phyloP scores from a whole-genome alignment of 371 early-diverging fungal species.

The Entomophthora muscae region DNA sequence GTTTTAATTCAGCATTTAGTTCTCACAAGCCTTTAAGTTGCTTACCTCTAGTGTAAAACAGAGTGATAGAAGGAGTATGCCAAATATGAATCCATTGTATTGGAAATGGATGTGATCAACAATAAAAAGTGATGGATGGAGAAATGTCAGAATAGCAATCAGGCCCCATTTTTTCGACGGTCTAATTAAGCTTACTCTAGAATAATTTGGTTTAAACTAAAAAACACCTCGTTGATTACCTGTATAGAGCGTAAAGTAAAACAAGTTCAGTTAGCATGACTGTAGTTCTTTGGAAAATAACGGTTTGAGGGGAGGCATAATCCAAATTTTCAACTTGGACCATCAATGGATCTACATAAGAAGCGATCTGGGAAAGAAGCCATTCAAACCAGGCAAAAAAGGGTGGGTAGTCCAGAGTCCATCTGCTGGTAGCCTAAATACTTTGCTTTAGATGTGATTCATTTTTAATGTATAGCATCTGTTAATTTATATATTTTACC shows the following conservation, averaged over 20 bases:
- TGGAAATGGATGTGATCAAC: conserved; percentile 93
- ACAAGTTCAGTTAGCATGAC: conserved; percentile 70
- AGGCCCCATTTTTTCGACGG: conserved; percentile 9
- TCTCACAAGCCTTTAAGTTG: not conserved
- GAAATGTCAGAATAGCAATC: conserved; percentile 36
- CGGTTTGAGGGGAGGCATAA: conserved; percentile 41
- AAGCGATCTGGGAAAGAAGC: conserved; percentile 41
- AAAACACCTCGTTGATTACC: conserved; percentile 16
- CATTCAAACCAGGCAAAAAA: conserved; percentile 95
- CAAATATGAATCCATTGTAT: conserved; percentile 89
- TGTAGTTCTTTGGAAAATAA: conserved; percentile 69
- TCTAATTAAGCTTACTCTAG: not conserved
- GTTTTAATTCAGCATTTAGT: conserved; percentile 5
- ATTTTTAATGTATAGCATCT: not conserved
- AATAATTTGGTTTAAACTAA: not conserved
- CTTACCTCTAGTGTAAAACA: conserved; percentile 49
- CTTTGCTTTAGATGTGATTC: not conserved
- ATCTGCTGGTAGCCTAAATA: conserved; percentile 51
- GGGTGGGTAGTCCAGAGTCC: conserved; percentile 96
- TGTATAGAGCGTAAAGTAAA: conserved; percentile 41
- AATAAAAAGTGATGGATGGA: conserved; percentile 72
- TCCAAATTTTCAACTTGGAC: conserved; percentile 44
- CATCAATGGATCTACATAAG: conserved; percentile 50
- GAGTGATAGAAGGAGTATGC: conserved; percentile 66
- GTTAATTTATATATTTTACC: conserved; percentile 18